Conservation (phyloP, 73 alveolate species). For the Paramecium sexaurelia region DNA sequence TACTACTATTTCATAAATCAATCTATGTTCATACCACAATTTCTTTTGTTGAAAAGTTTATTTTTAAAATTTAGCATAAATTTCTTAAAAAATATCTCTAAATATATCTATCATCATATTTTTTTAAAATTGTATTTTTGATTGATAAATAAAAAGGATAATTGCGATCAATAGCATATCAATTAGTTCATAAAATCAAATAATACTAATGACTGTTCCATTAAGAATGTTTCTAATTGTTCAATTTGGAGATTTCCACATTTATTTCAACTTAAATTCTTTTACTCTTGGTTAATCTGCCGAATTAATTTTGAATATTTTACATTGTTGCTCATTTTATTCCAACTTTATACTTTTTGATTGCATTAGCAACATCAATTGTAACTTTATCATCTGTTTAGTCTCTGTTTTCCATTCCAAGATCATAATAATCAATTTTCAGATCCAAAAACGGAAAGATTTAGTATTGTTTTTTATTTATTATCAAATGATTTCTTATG, state of each 20-base stretch:
- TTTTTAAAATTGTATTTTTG: conserved; percentile 87
- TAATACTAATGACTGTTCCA: conserved; percentile 93
- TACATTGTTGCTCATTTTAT: conserved; percentile 84
- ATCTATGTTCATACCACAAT: conserved; percentile 75
- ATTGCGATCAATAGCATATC: conserved; percentile 79
- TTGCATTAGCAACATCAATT: conserved; percentile 80
- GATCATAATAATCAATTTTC: conserved; percentile 79
- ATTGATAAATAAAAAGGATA: conserved; percentile 88
- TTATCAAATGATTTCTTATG: conserved; percentile 75
- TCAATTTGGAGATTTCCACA: conserved; percentile 95
- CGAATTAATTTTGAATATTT: background rate
- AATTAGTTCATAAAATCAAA: too few species aligned
- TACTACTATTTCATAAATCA: conserved; percentile 92
- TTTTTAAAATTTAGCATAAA: conserved; percentile 68
- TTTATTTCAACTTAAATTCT: conserved; percentile 86
- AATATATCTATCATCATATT: conserved; percentile 90
- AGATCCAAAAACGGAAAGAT: conserved; percentile 72
- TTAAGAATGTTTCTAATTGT: conserved; percentile 89
- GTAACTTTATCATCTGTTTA: conserved; percentile 82
- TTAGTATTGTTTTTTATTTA: conserved; percentile 57
- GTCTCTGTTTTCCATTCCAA: conserved; percentile 80
- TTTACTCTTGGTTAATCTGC: conserved; percentile 83
- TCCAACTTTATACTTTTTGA: conserved; percentile 77
- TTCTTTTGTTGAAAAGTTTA: conserved; percentile 74
- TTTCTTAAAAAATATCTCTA: conserved; percentile 84